Evolutionary conservation across 352 stramenopile genomes (phyloP).

Genomic region (Globisporangium cederbergense): DNA sequence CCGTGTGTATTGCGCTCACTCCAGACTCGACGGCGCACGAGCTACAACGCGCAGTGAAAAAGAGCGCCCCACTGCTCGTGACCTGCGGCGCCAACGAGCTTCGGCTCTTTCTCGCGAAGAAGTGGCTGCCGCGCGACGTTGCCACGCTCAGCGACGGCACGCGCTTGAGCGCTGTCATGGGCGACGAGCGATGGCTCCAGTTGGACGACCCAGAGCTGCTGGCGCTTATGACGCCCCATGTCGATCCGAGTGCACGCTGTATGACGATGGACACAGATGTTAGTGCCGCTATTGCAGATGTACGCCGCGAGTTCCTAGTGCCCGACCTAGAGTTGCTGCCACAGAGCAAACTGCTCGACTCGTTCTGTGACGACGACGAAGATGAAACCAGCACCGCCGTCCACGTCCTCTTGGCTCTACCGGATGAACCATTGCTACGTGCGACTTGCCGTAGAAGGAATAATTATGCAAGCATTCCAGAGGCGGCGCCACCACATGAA

Average conservation of each 20-base stretch:
- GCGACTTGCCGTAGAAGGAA: too few relatives aligned
- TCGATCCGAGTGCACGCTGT: too few relatives aligned
- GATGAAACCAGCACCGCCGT: too few relatives aligned
- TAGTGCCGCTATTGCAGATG: neutral
- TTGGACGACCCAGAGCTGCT: neutral
- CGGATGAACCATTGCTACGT: neutral
- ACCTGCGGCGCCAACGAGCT: neutral
- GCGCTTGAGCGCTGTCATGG: neutral
- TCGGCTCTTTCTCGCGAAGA: conserved; percentile 5
- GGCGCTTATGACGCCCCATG: neutral
- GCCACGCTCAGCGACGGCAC: neutral
- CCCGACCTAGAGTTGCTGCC: neutral
- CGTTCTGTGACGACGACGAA: too few relatives aligned
- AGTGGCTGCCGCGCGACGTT: too few relatives aligned
- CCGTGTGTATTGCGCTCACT: neutral
- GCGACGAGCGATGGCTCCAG: conserved; percentile 1
- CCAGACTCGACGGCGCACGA: neutral
- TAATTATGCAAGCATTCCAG: too few relatives aligned
- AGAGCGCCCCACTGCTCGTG: conserved; percentile 1
- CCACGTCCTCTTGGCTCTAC: neutral
- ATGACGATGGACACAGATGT: too few relatives aligned
- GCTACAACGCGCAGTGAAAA: neutral
- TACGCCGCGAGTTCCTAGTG: neutral
- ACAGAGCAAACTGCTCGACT: neutral
- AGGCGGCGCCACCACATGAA: too few relatives aligned